Evolutionary conservation across 495 filamentous ascomycete genomes (phyloP), one percentile per base, ranked within the genome.

Genomic region (Alectoria sarmentosa): DNA sequence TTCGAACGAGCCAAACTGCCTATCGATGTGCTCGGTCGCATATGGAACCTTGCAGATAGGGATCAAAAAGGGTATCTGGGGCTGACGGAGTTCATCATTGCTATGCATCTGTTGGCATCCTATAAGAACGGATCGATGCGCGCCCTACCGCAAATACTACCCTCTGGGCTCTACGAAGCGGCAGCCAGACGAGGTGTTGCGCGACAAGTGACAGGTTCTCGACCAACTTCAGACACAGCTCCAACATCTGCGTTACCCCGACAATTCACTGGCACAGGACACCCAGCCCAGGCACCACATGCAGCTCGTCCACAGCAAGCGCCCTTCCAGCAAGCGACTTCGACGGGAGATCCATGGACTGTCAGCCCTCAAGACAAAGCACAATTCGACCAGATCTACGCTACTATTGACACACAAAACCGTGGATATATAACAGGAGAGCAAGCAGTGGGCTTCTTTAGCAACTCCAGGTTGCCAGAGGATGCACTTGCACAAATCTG

Each of bases 31-130:
- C 81, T 98, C 26, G 94, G 91, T 15, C 86, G 88, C 60, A 97
- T 98, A 74, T 98, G 94, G 94, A 91, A 88, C 70, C 82, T 98
- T 57, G 87, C 92, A 14, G 94, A 98, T 75, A 92, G 89, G 1
- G 90, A 96, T 72, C 90, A 96, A 73, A 85, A 92, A 60, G 95
- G 94, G 34, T 86, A 86, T 41, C 83, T 98, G n/a, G 89, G 90
- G 66, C 79, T 85, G 68, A 93, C 91, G 17, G 94, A 98, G 65
- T 98, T 98, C 73, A 88, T 97, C 69, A 94, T 98, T 69, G 93
- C 95, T 15, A 98, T 98, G 94, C 94, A 98, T 77, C 81, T 98
- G 37, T 79, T 98, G 60, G 90, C 90, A 8, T 96, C 92, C 10
- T 91, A 86, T 74, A 96, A 93, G 77, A 89, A 85, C 30, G 90